These are phyloP conservation scores for carrot (Daucus carota) DNA, from an alignment of 129 eudicot species.

Conservation along the genomic window DH1_v3.0 NC_030385.2:7588001-7588500, in stretches of 20 bases:
- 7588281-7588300: neutral
- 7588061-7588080: constrained; percentile 56
- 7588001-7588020: constrained; percentile 51
- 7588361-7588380: neutral
- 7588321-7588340: neutral
- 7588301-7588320: neutral
- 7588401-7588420: neutral
- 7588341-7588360: neutral
- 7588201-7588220: constrained; percentile 44
- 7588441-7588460: neutral
- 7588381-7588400: neutral
- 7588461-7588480: constrained; percentile 4
- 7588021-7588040: constrained; percentile 56
- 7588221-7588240: neutral
- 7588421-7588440: neutral
- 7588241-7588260: neutral
- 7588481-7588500: constrained; percentile 24
- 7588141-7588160: constrained; percentile 56
- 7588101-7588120: constrained; percentile 53
- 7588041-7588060: constrained; percentile 37
- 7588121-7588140: constrained; percentile 59
- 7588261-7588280: neutral
- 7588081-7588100: constrained; percentile 49
- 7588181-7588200: constrained; percentile 36
- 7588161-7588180: constrained; percentile 45